Base-by-base conservation (phyloP, 1,139 yeast species). In the Hyphopichia pseudoburtonii region DNA sequence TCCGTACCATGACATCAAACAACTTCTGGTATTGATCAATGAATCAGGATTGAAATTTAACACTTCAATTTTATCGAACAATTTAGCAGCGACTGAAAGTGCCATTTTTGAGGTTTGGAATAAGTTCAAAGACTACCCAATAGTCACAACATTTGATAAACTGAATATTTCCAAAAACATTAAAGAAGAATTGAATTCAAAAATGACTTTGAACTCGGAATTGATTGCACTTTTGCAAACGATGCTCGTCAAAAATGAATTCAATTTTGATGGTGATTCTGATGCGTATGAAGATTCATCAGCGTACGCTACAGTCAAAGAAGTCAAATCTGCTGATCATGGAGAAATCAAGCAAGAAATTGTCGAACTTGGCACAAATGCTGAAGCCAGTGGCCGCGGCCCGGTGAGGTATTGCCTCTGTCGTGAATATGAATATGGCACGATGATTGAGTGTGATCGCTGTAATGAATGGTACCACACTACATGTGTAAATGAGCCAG, bases 381-480 rank as follows among this genome's bases (percentile, higher is more conserved):
- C 14, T 16, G 28, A 48, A 28, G 21, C n/a, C 5, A 12, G 9
- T 12, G 16, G 11, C 12, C 15, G 16, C 9, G 5, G 9, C 1
- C 54, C 53, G 2, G 46, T 45, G 33, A 62, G 57, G 21, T 86
- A 82, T 53, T 87, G 96, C 55, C 60, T 82, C 35, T 87, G 96
- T 57, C 74, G 95, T 30, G 76, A 73, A 39, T 64, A 66, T 17
- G 95, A 86, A 50, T 72, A 70, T 40, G 92, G 89, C 2, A 67
- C 76, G 0, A 86, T 87, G 95, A 76, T 86, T 34, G 87, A 82
- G 48, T 88, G 96, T 61, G 94, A 84, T 44, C 58, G 57, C 21
- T 87, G 96, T 57, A 73, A 77, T 36, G 95, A 86, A 52, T 85
- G 94, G 94, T 87, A 79, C 54, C 95, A 87, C 54, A 75, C 76